These are phyloP conservation scores for Dactylellina parvicollis DNA, from an alignment of 2,329 filamentous ascomycete genomes.

Conservation along the genomic window DNA sequence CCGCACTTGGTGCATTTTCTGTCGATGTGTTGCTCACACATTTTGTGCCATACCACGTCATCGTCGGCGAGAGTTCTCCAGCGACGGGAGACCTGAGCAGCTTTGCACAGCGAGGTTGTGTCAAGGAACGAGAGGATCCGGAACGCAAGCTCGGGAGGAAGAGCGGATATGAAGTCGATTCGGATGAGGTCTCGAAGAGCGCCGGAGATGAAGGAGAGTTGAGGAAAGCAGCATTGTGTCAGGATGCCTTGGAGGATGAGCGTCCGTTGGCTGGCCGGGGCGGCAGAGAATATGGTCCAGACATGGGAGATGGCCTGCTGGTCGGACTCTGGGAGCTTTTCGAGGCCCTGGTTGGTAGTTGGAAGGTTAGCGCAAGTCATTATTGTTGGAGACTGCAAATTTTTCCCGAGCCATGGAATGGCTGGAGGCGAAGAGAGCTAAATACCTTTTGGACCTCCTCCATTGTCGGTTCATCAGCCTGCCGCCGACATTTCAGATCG, in stretches of 20 bases:
- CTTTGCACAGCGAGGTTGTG: conserved; percentile 92
- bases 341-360: conserved; percentile 72
- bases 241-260: conserved; percentile 97
- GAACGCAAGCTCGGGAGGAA: conserved; percentile 89
- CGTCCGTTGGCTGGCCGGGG: conserved; percentile 90
- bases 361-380: conserved; percentile 5
- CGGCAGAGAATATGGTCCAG: conserved; percentile 97
- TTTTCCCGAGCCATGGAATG: conserved; percentile 56
- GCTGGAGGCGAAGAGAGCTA: not conserved
- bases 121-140: conserved; percentile 94
- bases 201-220: conserved; percentile 89
- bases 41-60: conserved; percentile 96
- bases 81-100: conserved; percentile 87
- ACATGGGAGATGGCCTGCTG: conserved; percentile 96
- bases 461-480: conserved; percentile 96
- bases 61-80: conserved; percentile 95
- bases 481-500: conserved; percentile 89
- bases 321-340: conserved; percentile 81
- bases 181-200: conserved; percentile 94
- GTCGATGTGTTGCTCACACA: conserved; percentile 98
- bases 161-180: conserved; percentile 91
- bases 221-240: conserved; percentile 95
- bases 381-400: conserved; percentile 19
- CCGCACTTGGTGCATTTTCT: conserved; percentile 94
- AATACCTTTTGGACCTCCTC: conserved; percentile 84